Base-by-base conservation (phyloP, 768 basidiomycete species). In the Asterophora parasitica region DNA sequence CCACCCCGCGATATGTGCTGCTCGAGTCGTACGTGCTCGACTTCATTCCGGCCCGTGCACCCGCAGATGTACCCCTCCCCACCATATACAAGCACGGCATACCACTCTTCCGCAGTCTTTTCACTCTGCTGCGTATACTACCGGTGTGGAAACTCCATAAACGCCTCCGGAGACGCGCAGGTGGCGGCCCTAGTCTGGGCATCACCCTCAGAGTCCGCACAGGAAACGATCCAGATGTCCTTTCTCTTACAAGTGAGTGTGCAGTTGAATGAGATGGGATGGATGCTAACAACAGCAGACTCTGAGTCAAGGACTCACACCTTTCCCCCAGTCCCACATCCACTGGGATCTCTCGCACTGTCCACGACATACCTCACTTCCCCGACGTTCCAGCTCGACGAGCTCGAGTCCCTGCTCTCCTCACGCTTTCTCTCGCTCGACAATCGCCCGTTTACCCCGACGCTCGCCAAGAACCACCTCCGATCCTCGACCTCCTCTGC, bases 11-110 rank as follows among this genome's bases (percentile, higher is more conserved):
- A 16, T 74, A 73, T 58, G 81, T 92, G 48, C 71, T 91, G 4
- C 79, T 91, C 55, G 88, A 91, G 71, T 74, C 76, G 15, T 88
- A 84, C 79, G 65, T 72, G 15, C 71, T 90, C 49, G 64, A 59
- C 33, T 81, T 83, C 56, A 52, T 54, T 48, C 62, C 62, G 16
- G 50, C 49, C 26, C 54, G 52, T 36, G 32, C 66, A 48, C 40
- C 52, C 20, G 42, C 64, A 41, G 83, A 85, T 49, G 72, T 85
- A 32, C 78, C 82, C 11, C 79, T 84, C 30, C 76, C 88, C 0
- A 85, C 83, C 10, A 83, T 89, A 45, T 92, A 92, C 76, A 92
- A 92, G 65, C 83, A 90, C 56, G 81, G 84, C 30, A 91, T 92
- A 58, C 77, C 85, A 27, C 75, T 90, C 15, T 92, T 91, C 69